These are phyloP conservation scores for Calonectria multiphialidica DNA, from an alignment of 2,329 filamentous ascomycete genomes.

Conservation along the genomic window DNA sequence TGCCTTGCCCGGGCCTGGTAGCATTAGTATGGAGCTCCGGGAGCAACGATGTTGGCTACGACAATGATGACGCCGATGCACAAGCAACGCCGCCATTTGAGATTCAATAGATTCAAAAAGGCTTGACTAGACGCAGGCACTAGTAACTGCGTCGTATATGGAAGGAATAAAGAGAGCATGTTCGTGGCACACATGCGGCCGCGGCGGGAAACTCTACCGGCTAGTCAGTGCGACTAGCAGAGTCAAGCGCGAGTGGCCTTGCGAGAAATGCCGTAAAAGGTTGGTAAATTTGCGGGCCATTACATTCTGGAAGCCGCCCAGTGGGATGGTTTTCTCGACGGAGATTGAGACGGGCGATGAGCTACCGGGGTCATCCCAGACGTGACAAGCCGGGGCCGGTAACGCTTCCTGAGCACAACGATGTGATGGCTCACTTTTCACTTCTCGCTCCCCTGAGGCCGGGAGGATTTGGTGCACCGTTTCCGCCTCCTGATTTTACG, in stretches of 20 bases:
- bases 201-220: constrained; percentile 6
- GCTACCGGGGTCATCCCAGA: constrained; percentile 33
- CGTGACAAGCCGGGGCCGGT: constrained; percentile 10
- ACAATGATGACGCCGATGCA: background rate
- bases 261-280: constrained; percentile 22
- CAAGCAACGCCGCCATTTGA: background rate
- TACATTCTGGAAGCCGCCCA: constrained; percentile 37
- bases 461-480: constrained; percentile 3
- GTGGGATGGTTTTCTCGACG: constrained; percentile 31
- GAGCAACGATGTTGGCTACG: background rate
- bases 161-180: background rate
- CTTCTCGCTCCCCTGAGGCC: constrained; percentile 16
- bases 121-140: background rate
- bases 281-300: constrained; percentile 11
- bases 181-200: background rate
- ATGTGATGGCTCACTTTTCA: constrained; percentile 30
- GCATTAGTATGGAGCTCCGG: background rate
- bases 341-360: constrained; percentile 40
- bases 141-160: constrained; percentile 7
- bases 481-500: constrained; percentile 14
- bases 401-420: constrained; percentile 22
- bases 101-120: constrained; percentile 6
- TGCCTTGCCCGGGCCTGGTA: background rate
- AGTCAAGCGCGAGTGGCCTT: constrained; percentile 18
- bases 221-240: constrained; percentile 8